phyloP scores from a whole-genome alignment of 1,284 basidiomycete genomes.

The Sporisorium exsertum region DNA sequence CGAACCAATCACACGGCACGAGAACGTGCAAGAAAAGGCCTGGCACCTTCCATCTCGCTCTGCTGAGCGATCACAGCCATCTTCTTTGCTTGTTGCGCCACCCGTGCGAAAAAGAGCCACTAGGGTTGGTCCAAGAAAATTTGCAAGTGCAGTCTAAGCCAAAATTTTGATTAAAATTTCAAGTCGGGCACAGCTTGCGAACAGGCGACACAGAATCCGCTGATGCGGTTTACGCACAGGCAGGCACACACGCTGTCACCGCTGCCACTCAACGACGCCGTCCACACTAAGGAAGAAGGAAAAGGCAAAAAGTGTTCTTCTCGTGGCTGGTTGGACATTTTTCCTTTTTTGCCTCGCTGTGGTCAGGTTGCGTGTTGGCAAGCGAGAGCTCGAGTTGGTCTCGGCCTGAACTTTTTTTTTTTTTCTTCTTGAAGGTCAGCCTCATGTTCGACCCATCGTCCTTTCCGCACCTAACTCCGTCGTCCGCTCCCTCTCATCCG shows the following conservation, averaged over 20 bases:
- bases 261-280: background rate
- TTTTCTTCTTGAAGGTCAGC: slow-evolving; percentile 14
- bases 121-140: background rate
- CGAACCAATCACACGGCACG: slow-evolving; percentile 24
- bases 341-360: slow-evolving; percentile 18
- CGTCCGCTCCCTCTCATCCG: background rate
- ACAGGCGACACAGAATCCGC: no score
- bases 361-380: background rate
- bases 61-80: slow-evolving; percentile 17
- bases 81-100: background rate
- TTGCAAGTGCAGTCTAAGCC: background rate
- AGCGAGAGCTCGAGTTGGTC: slow-evolving; percentile 5
- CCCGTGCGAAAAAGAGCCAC: slow-evolving; percentile 8
- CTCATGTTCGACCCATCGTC: slow-evolving; percentile 5
- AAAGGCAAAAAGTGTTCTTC: slow-evolving; percentile 27
- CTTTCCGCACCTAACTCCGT: slow-evolving; percentile 20
- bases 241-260: background rate
- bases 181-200: background rate
- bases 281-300: background rate
- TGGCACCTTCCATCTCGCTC: slow-evolving; percentile 24
- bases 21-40: background rate
- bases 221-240: background rate
- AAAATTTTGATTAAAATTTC: background rate
- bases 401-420: background rate
- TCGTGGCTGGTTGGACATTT: slow-evolving; percentile 8